phyloP scores from a whole-genome alignment of 345 rosid species.

The Aquilaria malaccensis region DNA sequence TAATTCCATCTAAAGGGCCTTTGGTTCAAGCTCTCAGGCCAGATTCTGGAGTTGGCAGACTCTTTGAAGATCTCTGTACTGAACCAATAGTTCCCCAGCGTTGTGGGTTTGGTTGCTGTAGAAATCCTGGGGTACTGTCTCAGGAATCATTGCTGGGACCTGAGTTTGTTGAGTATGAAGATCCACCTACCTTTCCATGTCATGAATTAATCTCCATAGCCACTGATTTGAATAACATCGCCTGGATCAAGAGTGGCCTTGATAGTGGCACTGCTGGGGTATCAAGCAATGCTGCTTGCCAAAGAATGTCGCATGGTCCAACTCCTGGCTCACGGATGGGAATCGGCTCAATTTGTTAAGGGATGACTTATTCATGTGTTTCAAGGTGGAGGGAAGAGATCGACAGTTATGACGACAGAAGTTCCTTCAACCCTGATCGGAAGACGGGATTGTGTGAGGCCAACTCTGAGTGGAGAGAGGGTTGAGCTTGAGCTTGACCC shows the following conservation, averaged over 20 bases:
- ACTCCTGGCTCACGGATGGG: conserved; percentile 20
- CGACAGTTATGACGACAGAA: conserved; percentile 31
- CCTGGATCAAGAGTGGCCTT: conserved; percentile 72
- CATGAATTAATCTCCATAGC: conserved; percentile 67
- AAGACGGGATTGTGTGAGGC: conserved; percentile 33
- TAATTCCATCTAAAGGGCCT: conserved; percentile 44
- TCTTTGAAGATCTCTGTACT: conserved; percentile 37
- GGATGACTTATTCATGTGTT: conserved; percentile 14
- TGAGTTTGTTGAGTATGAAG: conserved; percentile 69
- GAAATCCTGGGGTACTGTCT: conserved; percentile 16
- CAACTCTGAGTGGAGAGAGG: conserved; percentile 31
- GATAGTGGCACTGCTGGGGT: conserved; percentile 25
- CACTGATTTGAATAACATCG: conserved; percentile 73
- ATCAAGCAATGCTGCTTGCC: conserved; percentile 14
- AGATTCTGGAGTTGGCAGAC: conserved; percentile 30
- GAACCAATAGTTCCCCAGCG: conserved; percentile 48
- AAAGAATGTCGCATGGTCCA: conserved; percentile 18
- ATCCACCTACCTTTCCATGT: conserved; percentile 40
- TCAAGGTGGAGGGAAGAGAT: conserved; percentile 34
- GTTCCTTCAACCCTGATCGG: conserved; percentile 25
- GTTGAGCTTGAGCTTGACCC: conserved; percentile 23
- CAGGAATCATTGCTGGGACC: conserved; percentile 51
- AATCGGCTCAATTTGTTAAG: conserved; percentile 32
- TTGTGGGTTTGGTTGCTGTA: conserved; percentile 71
- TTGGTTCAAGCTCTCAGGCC: conserved; percentile 45